A percentile compares a stretch with the other conserved stretches of the same genome.
Evolutionary conservation across 2,329 filamentous ascomycete genomes (phyloP).

Genomic region (Neonectria magnoliae): DNA sequence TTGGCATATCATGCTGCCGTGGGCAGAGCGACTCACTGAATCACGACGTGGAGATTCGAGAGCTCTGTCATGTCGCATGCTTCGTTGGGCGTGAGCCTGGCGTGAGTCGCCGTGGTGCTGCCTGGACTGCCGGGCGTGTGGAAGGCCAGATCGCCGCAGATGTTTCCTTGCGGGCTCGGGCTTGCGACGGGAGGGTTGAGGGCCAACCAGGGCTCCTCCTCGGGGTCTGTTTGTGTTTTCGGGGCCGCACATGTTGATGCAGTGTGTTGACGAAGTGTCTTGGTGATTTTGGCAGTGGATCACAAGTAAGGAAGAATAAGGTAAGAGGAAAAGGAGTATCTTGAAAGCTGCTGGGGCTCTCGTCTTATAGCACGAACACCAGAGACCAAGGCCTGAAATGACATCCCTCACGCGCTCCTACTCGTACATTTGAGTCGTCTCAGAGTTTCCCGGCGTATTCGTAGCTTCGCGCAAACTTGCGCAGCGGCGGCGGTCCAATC

Average conservation of each 20-base stretch:
- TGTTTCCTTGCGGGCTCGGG: conserved; percentile 6
- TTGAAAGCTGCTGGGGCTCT: not conserved
- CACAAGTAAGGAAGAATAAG: not conserved
- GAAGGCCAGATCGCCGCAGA: conserved; percentile 55
- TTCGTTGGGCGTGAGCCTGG: conserved; percentile 50
- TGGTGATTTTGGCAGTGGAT: not conserved
- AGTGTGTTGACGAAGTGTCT: conserved; percentile 34
- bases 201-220: conserved; percentile 58
- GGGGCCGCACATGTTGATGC: conserved; percentile 55
- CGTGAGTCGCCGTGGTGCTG: conserved; percentile 54
- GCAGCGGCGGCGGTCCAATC: conserved; percentile 44
- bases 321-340: not conserved
- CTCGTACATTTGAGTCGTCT: conserved; percentile 1
- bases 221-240: conserved; percentile 53
- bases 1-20: not conserved
- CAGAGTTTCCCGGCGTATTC: not conserved
- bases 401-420: conserved; percentile 3
- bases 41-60: conserved; percentile 50
- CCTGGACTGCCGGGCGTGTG: conserved; percentile 53
- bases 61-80: conserved; percentile 28
- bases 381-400: not conserved
- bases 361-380: not conserved
- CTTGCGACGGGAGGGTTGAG: conserved; percentile 46
- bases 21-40: conserved; percentile 52
- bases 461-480: conserved; percentile 30